These are phyloP conservation scores for Quercus bicolor DNA, from an alignment of 306 rosid genomes.

Conservation along the genomic window DNA sequence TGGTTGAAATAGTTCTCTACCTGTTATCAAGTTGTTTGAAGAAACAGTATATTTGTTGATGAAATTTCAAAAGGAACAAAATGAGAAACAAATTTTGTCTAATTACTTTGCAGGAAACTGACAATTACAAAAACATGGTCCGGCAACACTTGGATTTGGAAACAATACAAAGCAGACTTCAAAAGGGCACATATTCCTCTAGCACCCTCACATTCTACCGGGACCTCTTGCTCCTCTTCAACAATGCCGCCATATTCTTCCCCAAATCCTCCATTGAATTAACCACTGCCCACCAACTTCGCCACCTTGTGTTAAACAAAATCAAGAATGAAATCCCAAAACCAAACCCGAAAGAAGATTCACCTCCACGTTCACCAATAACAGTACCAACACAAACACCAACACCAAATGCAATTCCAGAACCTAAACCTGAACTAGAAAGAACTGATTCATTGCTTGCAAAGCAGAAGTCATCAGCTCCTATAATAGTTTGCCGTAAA, in stretches of 20 bases:
- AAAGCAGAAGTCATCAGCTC: slow-evolving; percentile 52
- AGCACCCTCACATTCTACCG: slow-evolving; percentile 42
- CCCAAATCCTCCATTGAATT: slow-evolving; percentile 52
- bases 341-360: slow-evolving; percentile 24
- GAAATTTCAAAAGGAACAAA: too few relatives aligned
- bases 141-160: slow-evolving; percentile 64
- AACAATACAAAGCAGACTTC: slow-evolving; percentile 45
- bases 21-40: too few relatives aligned
- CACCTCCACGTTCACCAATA: slow-evolving; percentile 9
- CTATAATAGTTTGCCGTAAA: slow-evolving; percentile 80
- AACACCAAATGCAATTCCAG: slow-evolving; percentile 15
- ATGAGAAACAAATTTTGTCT: neutral
- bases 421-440: slow-evolving; percentile 33
- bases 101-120: slow-evolving; percentile 42
- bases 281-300: slow-evolving; percentile 39
- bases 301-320: slow-evolving; percentile 31
- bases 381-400: neutral
- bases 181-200: slow-evolving; percentile 50
- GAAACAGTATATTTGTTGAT: too few relatives aligned
- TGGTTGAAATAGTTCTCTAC: too few relatives aligned
- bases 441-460: slow-evolving; percentile 48
- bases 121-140: slow-evolving; percentile 46
- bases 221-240: slow-evolving; percentile 63
- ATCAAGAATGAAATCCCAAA: slow-evolving; percentile 33
- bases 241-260: slow-evolving; percentile 53